Base-by-base conservation (phyloP, 805 yeast species). In the Pichia sporocuriosa region DNA sequence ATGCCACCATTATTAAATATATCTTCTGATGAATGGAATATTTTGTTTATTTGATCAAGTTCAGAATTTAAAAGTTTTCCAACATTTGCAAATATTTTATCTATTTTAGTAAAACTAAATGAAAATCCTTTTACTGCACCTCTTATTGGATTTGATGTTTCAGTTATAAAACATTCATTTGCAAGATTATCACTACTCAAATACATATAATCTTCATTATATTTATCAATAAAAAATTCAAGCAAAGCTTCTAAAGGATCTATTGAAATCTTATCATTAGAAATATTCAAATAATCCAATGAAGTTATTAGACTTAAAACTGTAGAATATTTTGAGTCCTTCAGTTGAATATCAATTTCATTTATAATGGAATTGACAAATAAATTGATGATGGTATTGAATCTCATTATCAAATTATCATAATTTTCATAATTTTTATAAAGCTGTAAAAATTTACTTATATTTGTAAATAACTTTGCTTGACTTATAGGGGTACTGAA, bases 331-430 rank as follows among this genome's bases (percentile, higher is more conserved):
- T 79, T 75, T 33, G 67, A 61, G 2, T 67, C 54, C 33, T 72
- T 75, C 45, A 72, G 70, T 46, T 72, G 79, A 24, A 69, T 59
- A 39, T 83, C 89, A 44, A 84, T 68, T 55, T 86, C 94, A 35
- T 77, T 61, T 13, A 85, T 57, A 7, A 83, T 69, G 0, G 93
- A 84, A 55, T 73, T 81, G 31, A 82, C 81, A 55, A 86, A 84
- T 16, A 84, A 66, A 52, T 82, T 90, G 29, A 77, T 58, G 11
- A 80, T 66, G 3, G 82, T 68, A 28, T 69, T 70, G 35, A 82
- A 59, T 45, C 75, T 49, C 4, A 64, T 52, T 1, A 51, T 32
- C 56, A 62, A 53, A 31, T 48, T 60, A 13, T 53, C 42, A 37
- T 53, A 63, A n/a, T 47, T 43, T 5, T 40, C 34, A 19, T 44